Conservation (phyloP, 2,329 filamentous ascomycete genomes). For the Seiridium unicorne region DNA sequence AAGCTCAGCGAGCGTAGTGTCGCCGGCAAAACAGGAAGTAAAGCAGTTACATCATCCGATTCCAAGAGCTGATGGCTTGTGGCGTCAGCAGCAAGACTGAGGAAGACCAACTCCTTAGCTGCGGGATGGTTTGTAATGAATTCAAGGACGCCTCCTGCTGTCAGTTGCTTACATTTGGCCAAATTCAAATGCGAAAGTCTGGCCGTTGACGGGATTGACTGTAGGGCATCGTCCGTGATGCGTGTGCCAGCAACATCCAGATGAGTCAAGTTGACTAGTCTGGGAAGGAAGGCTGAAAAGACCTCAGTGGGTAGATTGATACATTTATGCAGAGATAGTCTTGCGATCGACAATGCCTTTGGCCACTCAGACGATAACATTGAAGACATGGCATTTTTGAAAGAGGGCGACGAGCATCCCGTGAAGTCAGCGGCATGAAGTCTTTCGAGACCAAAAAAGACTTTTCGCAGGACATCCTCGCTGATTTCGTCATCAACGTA, state of each 20-base stretch:
- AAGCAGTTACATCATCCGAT: constrained; percentile 59
- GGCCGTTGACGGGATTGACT: constrained; percentile 69
- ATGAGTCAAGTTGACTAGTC: constrained; percentile 68
- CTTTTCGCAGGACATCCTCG: constrained; percentile 64
- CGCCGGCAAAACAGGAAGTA: constrained; percentile 64
- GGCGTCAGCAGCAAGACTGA: constrained; percentile 72
- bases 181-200: constrained; percentile 75
- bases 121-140: constrained; percentile 73
- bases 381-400: constrained; percentile 64
- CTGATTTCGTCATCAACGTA: constrained; percentile 76
- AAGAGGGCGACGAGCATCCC: constrained; percentile 67
- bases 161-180: constrained; percentile 70
- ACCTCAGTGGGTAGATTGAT: constrained; percentile 65
- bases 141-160: constrained; percentile 63
- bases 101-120: constrained; percentile 62
- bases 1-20: constrained; percentile 73
- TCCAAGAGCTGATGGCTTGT: constrained; percentile 71
- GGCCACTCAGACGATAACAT: constrained; percentile 54
- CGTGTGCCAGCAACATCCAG: constrained; percentile 78
- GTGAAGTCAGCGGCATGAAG: constrained; percentile 74
- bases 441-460: constrained; percentile 65
- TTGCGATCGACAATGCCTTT: constrained; percentile 56
- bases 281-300: constrained; percentile 70
- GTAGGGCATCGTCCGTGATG: constrained; percentile 69
- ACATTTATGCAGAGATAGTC: constrained; percentile 77